Conservation (phyloP, 1,284 basidiomycete species). For the Ganoderma resinaceum region DNA sequence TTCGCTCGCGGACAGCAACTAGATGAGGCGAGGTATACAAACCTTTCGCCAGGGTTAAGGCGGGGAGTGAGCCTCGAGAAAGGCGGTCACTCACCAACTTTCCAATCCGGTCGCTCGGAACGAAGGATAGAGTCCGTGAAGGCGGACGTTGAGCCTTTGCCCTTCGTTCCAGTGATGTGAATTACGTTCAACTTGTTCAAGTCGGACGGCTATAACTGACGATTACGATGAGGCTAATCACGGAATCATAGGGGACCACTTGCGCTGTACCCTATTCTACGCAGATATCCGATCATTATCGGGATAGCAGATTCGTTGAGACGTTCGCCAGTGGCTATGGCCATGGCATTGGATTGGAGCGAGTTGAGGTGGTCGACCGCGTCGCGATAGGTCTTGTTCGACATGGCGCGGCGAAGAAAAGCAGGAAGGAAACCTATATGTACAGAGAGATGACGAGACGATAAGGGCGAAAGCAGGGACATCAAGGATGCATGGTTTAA, state of each 20-base stretch:
- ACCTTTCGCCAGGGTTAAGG: constrained; percentile 51
- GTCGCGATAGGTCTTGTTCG: constrained; percentile 73
- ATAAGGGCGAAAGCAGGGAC: constrained; percentile 21
- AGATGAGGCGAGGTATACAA: constrained; percentile 98
- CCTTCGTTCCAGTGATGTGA: constrained; percentile 98
- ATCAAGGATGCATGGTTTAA: constrained; percentile 22
- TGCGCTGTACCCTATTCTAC: constrained; percentile 88
- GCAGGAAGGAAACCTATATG: constrained; percentile 17
- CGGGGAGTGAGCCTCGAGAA: neutral
- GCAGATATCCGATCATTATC: constrained; percentile 92
- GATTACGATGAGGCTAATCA: constrained; percentile 23
- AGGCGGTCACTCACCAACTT: constrained; percentile 60
- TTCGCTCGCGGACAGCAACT: constrained; percentile 94
- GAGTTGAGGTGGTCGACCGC: constrained; percentile 91
- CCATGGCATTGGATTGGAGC: constrained; percentile 94
- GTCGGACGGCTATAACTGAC: constrained; percentile 67
- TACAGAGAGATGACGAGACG: constrained; percentile 25
- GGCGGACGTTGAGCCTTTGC: constrained; percentile 97
- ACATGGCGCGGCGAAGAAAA: constrained; percentile 27
- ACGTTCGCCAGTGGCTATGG: constrained; percentile 80
- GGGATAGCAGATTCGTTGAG: constrained; percentile 79
- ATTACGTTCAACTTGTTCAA: constrained; percentile 92
- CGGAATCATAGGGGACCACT: constrained; percentile 35
- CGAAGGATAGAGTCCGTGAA: constrained; percentile 85
- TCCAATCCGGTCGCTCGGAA: constrained; percentile 69